phyloP scores from a whole-genome alignment of 164 flowering plant species.

The Tinospora cordifolia region DNA sequence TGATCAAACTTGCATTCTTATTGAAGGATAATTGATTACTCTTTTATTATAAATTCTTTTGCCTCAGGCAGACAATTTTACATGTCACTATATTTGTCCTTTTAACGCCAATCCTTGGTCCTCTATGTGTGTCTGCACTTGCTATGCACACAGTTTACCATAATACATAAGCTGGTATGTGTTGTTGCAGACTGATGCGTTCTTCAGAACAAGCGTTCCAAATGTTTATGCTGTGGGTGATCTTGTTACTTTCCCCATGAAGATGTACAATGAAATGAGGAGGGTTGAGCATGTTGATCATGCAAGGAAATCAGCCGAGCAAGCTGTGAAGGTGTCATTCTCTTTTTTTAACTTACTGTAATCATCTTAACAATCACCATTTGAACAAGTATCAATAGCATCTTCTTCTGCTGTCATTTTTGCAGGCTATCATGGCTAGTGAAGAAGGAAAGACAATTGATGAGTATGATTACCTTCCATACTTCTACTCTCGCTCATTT shows the following conservation, averaged over 20 bases:
- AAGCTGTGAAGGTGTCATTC: conserved; percentile 79
- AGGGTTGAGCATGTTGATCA: conserved; percentile 99
- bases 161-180: not conserved
- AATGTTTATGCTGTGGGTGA: conserved; percentile 97
- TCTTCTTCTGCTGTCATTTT: not conserved
- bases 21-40: too few relatives aligned
- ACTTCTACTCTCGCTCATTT: conserved; percentile 88
- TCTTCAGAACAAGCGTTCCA: conserved; percentile 77
- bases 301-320: conserved; percentile 99
- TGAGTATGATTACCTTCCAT: conserved; percentile 91
- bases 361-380: not conserved
- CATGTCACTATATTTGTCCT: too few relatives aligned
- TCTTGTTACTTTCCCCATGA: conserved; percentile 94
- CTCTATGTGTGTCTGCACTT: not conserved
- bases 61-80: too few relatives aligned
- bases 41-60: not conserved
- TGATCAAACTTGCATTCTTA: too few relatives aligned
- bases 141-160: too few relatives aligned
- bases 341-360: not conserved
- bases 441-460: conserved; percentile 69
- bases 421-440: conserved; percentile 77
- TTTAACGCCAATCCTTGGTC: not conserved
- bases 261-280: conserved; percentile 70
- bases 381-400: too few relatives aligned
- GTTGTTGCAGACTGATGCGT: conserved; percentile 74